These are phyloP conservation scores for Grigorovia jiainica DNA, from an alignment of 805 yeast genomes.

Conservation along the genomic window DNA sequence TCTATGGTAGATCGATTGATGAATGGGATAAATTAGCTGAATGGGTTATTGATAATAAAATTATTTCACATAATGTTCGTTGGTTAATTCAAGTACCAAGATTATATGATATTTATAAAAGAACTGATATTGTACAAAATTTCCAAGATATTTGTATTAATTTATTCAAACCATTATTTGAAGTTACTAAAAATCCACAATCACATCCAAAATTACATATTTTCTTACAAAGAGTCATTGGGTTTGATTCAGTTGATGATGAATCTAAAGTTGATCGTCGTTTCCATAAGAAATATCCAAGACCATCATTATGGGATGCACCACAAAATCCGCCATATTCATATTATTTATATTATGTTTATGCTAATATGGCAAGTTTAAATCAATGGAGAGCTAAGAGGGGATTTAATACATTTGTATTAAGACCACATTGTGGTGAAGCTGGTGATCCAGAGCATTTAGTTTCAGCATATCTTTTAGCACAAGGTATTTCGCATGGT, in stretches of 20 bases:
- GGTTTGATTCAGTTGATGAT: slow-evolving; percentile 97
- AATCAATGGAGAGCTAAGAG: slow-evolving; percentile 73
- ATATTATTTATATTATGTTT: slow-evolving; percentile 82
- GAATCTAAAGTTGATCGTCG: slow-evolving; percentile 88
- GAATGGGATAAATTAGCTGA: slow-evolving; percentile 95
- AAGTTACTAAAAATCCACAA: slow-evolving; percentile 76
- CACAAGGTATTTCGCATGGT: slow-evolving; percentile 94
- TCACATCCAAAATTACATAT: slow-evolving; percentile 86
- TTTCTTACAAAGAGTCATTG: slow-evolving; percentile 88
- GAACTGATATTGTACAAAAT: slow-evolving; percentile 53
- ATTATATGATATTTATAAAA: slow-evolving; percentile 80
- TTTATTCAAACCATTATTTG: slow-evolving; percentile 79
- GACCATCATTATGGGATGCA: slow-evolving; percentile 75
- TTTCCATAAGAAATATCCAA: slow-evolving; percentile 71
- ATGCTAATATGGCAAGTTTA: slow-evolving; percentile 75
- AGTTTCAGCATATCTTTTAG: slow-evolving; percentile 76
- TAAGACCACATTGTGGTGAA: slow-evolving; percentile 97
- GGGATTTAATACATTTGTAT: slow-evolving; percentile 80
- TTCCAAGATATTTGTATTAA: slow-evolving; percentile 75
- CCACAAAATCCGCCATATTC: slow-evolving; percentile 93
- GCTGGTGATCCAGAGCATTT: slow-evolving; percentile 99
- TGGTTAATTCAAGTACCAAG: slow-evolving; percentile 97
- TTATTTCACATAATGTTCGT: slow-evolving; percentile 87
- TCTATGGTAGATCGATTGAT: slow-evolving; percentile 78
- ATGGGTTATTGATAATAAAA: slow-evolving; percentile 91